Percentiles rank a stretch among this genome's conserved stretches.
Evolutionary conservation across 306 rosid species (phyloP).

Genomic region (Crotalaria pallida): DNA sequence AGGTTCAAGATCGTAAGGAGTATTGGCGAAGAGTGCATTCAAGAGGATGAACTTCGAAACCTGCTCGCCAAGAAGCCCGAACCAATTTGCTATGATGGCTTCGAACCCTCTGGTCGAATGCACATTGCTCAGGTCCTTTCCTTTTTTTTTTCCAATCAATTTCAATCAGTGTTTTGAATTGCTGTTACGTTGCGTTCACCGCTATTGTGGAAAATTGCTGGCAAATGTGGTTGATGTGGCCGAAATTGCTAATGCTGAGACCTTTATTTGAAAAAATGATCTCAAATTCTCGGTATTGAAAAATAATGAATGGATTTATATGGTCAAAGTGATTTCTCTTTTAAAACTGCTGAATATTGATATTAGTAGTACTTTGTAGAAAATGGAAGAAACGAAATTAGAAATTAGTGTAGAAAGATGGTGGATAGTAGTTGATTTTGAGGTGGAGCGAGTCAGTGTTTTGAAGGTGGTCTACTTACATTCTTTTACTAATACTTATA

Average conservation of each 20-base stretch:
- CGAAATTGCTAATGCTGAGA: no score
- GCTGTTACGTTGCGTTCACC: no score
- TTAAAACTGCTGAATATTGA: not conserved
- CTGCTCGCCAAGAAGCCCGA: slow-evolving; percentile 62
- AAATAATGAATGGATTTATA: not conserved
- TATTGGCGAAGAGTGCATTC: slow-evolving; percentile 88
- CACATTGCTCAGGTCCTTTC: slow-evolving; percentile 82
- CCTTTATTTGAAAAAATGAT: no score
- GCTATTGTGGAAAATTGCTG: no score
- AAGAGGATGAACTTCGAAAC: slow-evolving; percentile 70
- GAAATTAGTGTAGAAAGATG: not conserved
- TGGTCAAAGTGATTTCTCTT: not conserved
- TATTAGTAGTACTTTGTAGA: not conserved
- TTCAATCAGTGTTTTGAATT: no score
- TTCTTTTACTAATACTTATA: slow-evolving; percentile 1
- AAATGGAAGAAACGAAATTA: no score
- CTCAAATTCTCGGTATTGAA: no score
- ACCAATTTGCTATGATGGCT: slow-evolving; percentile 82
- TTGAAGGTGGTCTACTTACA: not conserved
- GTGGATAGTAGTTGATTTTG: not conserved
- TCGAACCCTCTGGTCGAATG: slow-evolving; percentile 93
- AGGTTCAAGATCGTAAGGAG: slow-evolving; percentile 54
- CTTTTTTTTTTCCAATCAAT: not conserved
- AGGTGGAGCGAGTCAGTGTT: not conserved
- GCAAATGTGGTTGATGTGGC: no score